phyloP scores from a whole-genome alignment of 164 flowering plant species.

The Vitis labrusca region DNA sequence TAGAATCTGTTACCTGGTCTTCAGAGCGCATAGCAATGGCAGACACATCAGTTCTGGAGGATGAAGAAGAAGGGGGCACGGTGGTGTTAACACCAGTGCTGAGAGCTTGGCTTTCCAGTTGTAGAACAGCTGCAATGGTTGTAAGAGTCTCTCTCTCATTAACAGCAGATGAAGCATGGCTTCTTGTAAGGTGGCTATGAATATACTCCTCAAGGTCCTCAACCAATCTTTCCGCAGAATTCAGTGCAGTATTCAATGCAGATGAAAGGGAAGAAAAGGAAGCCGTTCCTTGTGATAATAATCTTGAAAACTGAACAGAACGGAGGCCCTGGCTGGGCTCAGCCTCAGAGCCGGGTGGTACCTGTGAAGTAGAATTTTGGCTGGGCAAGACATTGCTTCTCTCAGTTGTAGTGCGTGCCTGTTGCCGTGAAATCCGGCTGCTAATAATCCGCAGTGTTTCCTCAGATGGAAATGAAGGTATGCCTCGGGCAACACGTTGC shows the following conservation, averaged over 20 bases:
- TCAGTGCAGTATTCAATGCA: slow-evolving; percentile 24
- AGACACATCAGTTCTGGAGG: slow-evolving; percentile 10
- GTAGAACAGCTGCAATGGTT: slow-evolving; percentile 19
- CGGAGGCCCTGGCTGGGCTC: slow-evolving; percentile 14
- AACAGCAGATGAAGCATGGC: slow-evolving; percentile 5
- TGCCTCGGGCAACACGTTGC: slow-evolving; percentile 11
- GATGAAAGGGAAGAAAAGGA: slow-evolving; percentile 42
- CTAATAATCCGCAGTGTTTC: slow-evolving; percentile 33
- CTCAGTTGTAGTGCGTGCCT: neutral
- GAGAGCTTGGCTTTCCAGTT: slow-evolving; percentile 14
- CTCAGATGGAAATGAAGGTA: slow-evolving; percentile 21
- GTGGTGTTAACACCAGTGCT: slow-evolving; percentile 10
- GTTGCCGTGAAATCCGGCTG: slow-evolving; percentile 8
- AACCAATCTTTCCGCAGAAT: slow-evolving; percentile 37
- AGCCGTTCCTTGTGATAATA: slow-evolving; percentile 35
- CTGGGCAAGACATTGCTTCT: slow-evolving; percentile 8
- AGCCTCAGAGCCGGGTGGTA: neutral
- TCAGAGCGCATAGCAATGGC: slow-evolving; percentile 6
- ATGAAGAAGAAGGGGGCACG: slow-evolving; percentile 13
- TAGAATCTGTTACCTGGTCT: slow-evolving; percentile 5
- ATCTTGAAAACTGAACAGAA: slow-evolving; percentile 23
- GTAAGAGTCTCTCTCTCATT: slow-evolving; percentile 20
- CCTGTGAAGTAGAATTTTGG: neutral
- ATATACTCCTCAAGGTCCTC: slow-evolving; percentile 29
- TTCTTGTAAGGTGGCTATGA: slow-evolving; percentile 11